These are phyloP conservation scores for Pseudogymnoascus destructans DNA, from an alignment of 2,329 filamentous ascomycete species.

Conservation along the genomic window DNA sequence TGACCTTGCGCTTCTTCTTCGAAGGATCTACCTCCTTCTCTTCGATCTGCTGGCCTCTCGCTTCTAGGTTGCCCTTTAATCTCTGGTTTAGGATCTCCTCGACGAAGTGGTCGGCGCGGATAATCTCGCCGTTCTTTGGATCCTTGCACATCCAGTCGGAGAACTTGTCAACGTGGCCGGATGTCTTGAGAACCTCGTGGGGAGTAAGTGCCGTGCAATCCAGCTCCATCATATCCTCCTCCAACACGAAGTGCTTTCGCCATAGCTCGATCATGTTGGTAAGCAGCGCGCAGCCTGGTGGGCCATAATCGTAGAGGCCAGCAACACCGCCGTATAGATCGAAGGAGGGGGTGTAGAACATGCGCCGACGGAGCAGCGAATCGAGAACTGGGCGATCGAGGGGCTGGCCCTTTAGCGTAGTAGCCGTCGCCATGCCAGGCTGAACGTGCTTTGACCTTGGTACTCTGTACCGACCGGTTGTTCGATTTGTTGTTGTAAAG, in stretches of 20 bases:
- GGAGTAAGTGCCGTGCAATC: slow-evolving; percentile 88
- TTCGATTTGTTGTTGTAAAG: slow-evolving; percentile 28
- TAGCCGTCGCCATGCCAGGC: slow-evolving; percentile 44
- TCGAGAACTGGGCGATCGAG: slow-evolving; percentile 76
- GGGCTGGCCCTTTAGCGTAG: slow-evolving; percentile 78
- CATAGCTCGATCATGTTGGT: slow-evolving; percentile 59
- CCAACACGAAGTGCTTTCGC: slow-evolving; percentile 62
- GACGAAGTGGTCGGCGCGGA: slow-evolving; percentile 91
- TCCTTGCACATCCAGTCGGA: slow-evolving; percentile 97
- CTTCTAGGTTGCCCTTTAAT: slow-evolving; percentile 83
- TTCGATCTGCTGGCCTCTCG: slow-evolving; percentile 68
- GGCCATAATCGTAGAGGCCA: slow-evolving; percentile 63
- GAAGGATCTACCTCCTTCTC: slow-evolving; percentile 58
- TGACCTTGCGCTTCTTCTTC: slow-evolving; percentile 83
- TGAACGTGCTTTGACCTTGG: slow-evolving; percentile 26
- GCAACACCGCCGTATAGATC: slow-evolving; percentile 87
- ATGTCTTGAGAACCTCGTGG: slow-evolving; percentile 85
- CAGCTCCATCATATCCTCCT: slow-evolving; percentile 63
- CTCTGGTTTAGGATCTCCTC: slow-evolving; percentile 83
- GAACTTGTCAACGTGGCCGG: slow-evolving; percentile 94
- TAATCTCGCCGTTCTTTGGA: slow-evolving; percentile 91
- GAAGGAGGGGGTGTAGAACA: slow-evolving; percentile 93
- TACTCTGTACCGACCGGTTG: slow-evolving; percentile 22
- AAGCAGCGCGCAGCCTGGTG: slow-evolving; percentile 54
- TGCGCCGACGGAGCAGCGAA: slow-evolving; percentile 69